These are phyloP conservation scores for Lotmaria passim DNA, from an alignment of 208 protist species.

Conservation along the genomic window DNA sequence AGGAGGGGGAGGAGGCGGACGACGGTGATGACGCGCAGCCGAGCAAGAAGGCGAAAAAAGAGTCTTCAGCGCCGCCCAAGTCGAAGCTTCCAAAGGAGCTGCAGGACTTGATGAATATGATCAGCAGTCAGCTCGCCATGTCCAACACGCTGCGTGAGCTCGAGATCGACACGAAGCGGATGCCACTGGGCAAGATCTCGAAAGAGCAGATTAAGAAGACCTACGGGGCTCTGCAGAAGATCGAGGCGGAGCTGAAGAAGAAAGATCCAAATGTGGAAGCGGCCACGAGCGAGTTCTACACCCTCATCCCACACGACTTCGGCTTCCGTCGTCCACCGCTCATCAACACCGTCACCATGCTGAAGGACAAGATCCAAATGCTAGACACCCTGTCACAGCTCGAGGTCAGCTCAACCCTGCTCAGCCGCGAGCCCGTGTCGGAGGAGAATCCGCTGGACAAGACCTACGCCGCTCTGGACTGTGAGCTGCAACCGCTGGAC, in stretches of 20 bases:
- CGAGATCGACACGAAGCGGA: constrained; percentile 73
- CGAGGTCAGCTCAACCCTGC: constrained; percentile 74
- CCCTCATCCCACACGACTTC: constrained; percentile 84
- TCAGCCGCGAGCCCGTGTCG: constrained; percentile 33
- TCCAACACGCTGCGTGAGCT: constrained; percentile 72
- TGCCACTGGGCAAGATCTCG: constrained; percentile 87
- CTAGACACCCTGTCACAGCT: constrained; percentile 82
- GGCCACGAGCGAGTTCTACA: constrained; percentile 75
- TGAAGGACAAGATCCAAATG: constrained; percentile 80
- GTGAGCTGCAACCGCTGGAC: constrained; percentile 45
- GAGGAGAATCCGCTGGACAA: constrained; percentile 65
- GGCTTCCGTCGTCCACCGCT: constrained; percentile 61
- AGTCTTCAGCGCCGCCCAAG: constrained; percentile 8
- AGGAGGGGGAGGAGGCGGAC: constrained; percentile 12
- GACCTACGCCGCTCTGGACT: constrained; percentile 59
- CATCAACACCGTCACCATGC: constrained; percentile 53
- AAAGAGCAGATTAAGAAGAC: constrained; percentile 74
- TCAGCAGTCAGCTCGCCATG: constrained; percentile 67
- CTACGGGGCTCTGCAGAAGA: constrained; percentile 50
- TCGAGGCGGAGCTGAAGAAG: constrained; percentile 73
- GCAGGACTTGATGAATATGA: constrained; percentile 71
- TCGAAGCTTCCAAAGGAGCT: constrained; percentile 51
- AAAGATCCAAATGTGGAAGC: constrained; percentile 42
- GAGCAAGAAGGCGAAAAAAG: constrained; percentile 31
- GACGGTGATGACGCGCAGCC: constrained; percentile 16